A percentile compares a stretch with the other conserved stretches of the same genome.
phyloP scores from a whole-genome alignment of 73 alveolate genomes.

The Paramecium primaurelia region DNA sequence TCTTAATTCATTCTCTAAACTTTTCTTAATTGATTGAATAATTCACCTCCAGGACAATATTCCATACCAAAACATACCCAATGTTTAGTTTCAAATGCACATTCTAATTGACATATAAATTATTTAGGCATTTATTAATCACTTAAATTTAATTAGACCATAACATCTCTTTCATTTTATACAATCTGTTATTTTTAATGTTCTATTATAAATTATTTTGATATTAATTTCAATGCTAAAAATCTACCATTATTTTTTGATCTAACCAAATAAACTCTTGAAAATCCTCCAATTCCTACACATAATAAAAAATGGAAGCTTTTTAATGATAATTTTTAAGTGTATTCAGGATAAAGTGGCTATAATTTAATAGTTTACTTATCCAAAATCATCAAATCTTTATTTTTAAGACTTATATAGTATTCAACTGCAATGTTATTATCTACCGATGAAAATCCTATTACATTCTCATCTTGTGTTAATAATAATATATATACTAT shows the following conservation, averaged over 20 bases:
- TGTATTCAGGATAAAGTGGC: not conserved
- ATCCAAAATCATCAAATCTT: conserved; percentile 6
- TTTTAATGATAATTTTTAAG: not conserved
- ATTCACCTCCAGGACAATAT: conserved; percentile 89
- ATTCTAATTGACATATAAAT: conserved; percentile 22
- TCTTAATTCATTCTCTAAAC: conserved; percentile 67
- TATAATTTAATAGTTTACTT: conserved; percentile 3
- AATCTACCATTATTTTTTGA: conserved; percentile 32
- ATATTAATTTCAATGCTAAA: conserved; percentile 25
- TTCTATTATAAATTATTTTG: conserved; percentile 10
- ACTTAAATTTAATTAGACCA: conserved; percentile 34
- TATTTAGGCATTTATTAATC: not conserved
- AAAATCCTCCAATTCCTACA: conserved; percentile 43
- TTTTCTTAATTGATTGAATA: conserved; percentile 74
- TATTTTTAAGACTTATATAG: not conserved
- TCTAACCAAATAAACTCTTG: conserved; percentile 40
- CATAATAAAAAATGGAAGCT: not conserved
- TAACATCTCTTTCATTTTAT: conserved; percentile 46
- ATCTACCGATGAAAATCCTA: conserved; percentile 28
- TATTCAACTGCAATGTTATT: not conserved
- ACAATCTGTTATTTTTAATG: conserved; percentile 27
- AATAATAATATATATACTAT: not conserved
- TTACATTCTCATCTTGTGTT: not conserved
- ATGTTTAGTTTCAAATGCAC: conserved; percentile 41
- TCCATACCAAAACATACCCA: conserved; percentile 72